These are phyloP conservation scores for Pulveroboletus ravenelii DNA, from an alignment of 768 basidiomycete genomes.

Conservation along the genomic window DNA sequence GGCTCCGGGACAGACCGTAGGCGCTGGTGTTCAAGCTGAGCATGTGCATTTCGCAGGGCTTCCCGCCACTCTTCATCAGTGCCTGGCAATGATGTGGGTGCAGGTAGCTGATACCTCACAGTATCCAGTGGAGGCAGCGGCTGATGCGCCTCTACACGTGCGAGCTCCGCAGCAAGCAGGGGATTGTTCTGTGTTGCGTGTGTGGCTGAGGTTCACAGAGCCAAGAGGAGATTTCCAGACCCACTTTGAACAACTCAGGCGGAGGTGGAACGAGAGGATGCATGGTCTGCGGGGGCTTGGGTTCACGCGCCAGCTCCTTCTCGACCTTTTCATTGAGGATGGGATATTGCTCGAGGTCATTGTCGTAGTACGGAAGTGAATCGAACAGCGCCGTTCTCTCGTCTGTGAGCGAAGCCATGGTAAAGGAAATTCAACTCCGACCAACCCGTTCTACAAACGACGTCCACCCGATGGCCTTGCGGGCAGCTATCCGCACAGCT, in stretches of 20 bases:
- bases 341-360: slow-evolving; percentile 78
- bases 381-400: slow-evolving; percentile 50
- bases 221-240: background rate
- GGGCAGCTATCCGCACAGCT: slow-evolving; percentile 41
- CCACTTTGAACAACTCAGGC: slow-evolving; percentile 65
- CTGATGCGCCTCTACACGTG: slow-evolving; percentile 65
- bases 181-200: slow-evolving; percentile 51
- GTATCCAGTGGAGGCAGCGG: slow-evolving; percentile 66
- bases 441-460: slow-evolving; percentile 3
- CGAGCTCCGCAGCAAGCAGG: slow-evolving; percentile 66
- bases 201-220: background rate
- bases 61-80: slow-evolving; percentile 74
- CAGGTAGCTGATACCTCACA: slow-evolving; percentile 69
- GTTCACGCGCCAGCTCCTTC: slow-evolving; percentile 68
- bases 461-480: slow-evolving; percentile 38
- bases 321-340: slow-evolving; percentile 71
- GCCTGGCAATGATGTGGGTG: slow-evolving; percentile 54
- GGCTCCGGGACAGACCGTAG: slow-evolving; percentile 49
- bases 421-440: slow-evolving; percentile 29
- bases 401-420: slow-evolving; percentile 24
- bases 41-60: slow-evolving; percentile 70
- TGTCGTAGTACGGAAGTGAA: slow-evolving; percentile 92
- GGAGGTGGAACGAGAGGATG: slow-evolving; percentile 72
- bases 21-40: slow-evolving; percentile 82
- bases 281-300: slow-evolving; percentile 52